A percentile compares a stretch with the other conserved stretches of the same genome.
These are phyloP conservation scores for Ustilago crameri DNA, from an alignment of 1,284 basidiomycete genomes.

Conservation along the genomic window DNA sequence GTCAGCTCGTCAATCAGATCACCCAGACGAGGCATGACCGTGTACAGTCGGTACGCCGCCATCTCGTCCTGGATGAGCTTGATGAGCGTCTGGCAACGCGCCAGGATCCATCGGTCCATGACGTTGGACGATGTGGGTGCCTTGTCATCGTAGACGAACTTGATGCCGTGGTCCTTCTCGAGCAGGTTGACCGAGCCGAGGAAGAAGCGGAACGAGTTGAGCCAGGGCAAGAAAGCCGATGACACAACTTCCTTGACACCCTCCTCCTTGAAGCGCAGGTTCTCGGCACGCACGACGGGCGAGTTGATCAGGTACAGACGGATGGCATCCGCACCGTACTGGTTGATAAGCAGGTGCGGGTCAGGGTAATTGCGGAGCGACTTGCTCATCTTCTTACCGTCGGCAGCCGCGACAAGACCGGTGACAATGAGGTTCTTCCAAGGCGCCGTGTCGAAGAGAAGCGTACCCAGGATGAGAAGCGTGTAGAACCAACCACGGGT, in stretches of 20 bases:
- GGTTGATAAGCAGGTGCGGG: constrained; percentile 87
- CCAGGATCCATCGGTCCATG: constrained; percentile 98
- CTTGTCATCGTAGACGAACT: constrained; percentile 88
- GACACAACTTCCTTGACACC: constrained; percentile 97
- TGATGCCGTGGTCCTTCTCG: constrained; percentile 81
- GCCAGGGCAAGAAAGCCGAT: constrained; percentile 95
- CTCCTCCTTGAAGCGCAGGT: constrained; percentile 96
- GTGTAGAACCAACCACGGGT: constrained; percentile 98
- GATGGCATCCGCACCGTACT: constrained; percentile 94
- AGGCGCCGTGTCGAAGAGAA: constrained; percentile 90
- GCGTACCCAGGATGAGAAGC: constrained; percentile 91
- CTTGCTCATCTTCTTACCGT: constrained; percentile 99
- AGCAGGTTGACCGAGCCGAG: constrained; percentile 90
- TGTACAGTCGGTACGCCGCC: constrained; percentile 96
- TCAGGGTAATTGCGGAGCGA: constrained; percentile 98
- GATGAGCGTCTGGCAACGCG: constrained; percentile 95
- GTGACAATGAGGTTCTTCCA: constrained; percentile 99
- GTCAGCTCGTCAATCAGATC: constrained; percentile 95
- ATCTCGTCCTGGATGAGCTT: constrained; percentile 91
- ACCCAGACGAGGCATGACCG: constrained; percentile 91
- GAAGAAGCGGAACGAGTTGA: constrained; percentile 99
- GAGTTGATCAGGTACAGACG: constrained; percentile 99
- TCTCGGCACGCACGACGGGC: constrained; percentile 96
- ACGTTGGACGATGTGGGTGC: constrained; percentile 88
- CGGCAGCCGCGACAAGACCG: constrained; percentile 94